Percentiles rank a stretch among this genome's conserved stretches.
phyloP scores from a whole-genome alignment of 768 basidiomycete genomes.

The Lactarius evosmus region DNA sequence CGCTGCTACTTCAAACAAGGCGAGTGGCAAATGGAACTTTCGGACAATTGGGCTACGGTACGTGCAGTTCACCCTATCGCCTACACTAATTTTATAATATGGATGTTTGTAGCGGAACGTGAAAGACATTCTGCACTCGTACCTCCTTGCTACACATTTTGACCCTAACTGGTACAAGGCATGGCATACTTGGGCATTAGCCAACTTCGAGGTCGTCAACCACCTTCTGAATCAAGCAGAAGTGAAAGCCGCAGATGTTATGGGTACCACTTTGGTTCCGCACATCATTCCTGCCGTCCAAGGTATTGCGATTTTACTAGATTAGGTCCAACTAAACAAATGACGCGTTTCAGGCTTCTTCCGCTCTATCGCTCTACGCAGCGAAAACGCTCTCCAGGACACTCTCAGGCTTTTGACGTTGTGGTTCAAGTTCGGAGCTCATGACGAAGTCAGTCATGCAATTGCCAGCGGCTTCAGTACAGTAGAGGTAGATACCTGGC shows the following conservation, averaged over 20 bases:
- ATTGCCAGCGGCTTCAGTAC: conserved; percentile 83
- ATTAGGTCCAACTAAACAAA: conserved; percentile 6
- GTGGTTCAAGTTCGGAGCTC: conserved; percentile 97
- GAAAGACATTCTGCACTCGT: conserved; percentile 79
- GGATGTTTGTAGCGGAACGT: conserved; percentile 58
- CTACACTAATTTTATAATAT: conserved; percentile 20
- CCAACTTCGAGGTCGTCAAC: conserved; percentile 91
- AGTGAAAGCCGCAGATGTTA: conserved; percentile 53
- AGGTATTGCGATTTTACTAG: conserved; percentile 44
- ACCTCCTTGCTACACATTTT: conserved; percentile 82
- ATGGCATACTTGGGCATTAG: conserved; percentile 98
- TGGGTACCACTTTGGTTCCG: conserved; percentile 60
- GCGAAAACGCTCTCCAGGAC: conserved; percentile 90
- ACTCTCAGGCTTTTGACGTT: conserved; percentile 88
- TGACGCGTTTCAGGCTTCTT: conserved; percentile 68
- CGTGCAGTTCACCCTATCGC: conserved; percentile 33
- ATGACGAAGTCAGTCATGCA: conserved; percentile 84
- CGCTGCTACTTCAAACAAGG: conserved; percentile 96
- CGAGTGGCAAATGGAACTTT: conserved; percentile 85
- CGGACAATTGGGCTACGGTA: conserved; percentile 77
- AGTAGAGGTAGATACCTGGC: conserved; percentile 96
- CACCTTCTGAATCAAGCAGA: conserved; percentile 69
- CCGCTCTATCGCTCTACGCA: conserved; percentile 87
- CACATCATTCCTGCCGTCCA: conserved; percentile 93
- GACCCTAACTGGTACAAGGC: conserved; percentile 99